A percentile compares a stretch with the other conserved stretches of the same genome.
Evolutionary conservation across 768 basidiomycete genomes (phyloP).

Genomic region (Sporobolomyces roseus): DNA sequence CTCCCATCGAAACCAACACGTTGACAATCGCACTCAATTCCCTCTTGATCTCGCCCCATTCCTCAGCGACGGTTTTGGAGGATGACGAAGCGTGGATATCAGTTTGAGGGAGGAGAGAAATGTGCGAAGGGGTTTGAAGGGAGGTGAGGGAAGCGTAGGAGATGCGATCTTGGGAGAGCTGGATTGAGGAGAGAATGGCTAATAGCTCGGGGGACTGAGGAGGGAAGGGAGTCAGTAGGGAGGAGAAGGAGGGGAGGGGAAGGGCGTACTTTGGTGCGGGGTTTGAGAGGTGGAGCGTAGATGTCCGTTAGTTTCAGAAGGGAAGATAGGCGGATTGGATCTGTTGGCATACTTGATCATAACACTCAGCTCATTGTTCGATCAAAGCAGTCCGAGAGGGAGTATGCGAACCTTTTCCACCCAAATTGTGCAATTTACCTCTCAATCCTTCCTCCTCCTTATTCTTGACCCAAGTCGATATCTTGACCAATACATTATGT

Average conservation of each 20-base stretch:
- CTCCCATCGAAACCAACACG: conserved; percentile 41
- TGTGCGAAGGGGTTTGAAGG: conserved; percentile 3
- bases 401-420: background rate
- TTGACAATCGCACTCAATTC: conserved; percentile 44
- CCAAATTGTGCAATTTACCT: background rate
- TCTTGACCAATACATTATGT: background rate
- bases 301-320: conserved; percentile 26
- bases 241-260: background rate
- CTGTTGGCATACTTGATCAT: background rate
- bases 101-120: conserved; percentile 18
- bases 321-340: conserved; percentile 10
- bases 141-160: conserved; percentile 35
- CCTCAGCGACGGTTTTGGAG: conserved; percentile 30
- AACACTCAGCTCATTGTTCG: background rate
- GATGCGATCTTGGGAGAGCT: conserved; percentile 31
- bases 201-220: conserved; percentile 40
- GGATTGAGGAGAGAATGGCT: conserved; percentile 40
- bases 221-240: background rate
- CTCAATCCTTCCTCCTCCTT: background rate
- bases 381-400: background rate
- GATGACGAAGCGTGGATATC: conserved; percentile 8
- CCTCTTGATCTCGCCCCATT: conserved; percentile 41
- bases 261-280: conserved; percentile 21
- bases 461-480: background rate
- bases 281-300: conserved; percentile 14